phyloP scores from a whole-genome alignment of 331 rosid genomes.

The Quercus lobata region DNA sequence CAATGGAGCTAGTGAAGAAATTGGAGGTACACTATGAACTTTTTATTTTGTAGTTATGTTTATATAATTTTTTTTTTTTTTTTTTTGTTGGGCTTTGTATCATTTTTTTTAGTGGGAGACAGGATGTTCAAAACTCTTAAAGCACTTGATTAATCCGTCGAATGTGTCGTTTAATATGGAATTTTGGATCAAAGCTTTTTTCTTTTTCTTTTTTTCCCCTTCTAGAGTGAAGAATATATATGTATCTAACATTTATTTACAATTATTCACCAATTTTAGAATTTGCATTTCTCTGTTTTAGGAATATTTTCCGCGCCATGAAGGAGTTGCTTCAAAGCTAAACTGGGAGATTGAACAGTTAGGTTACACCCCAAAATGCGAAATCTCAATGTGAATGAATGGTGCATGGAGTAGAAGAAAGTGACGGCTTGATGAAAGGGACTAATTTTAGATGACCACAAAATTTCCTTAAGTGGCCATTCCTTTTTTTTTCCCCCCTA shows the following conservation, averaged over 20 bases:
- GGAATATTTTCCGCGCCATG: slow-evolving; percentile 90
- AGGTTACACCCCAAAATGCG: slow-evolving; percentile 38
- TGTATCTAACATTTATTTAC: background rate
- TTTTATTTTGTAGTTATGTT: background rate
- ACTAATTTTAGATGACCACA: slow-evolving; percentile 46
- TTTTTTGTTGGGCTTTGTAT: background rate
- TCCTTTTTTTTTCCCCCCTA: slow-evolving; percentile 22
- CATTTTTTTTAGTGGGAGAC: background rate
- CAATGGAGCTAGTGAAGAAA: slow-evolving; percentile 74
- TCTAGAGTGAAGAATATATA: background rate
- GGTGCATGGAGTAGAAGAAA: slow-evolving; percentile 9
- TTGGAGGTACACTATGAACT: slow-evolving; percentile 58
- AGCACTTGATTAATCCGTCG: too few species aligned
- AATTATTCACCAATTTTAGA: background rate
- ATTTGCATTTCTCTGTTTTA: slow-evolving; percentile 9
- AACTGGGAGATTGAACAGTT: slow-evolving; percentile 81
- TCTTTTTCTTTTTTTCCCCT: too few species aligned
- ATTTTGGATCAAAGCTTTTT: background rate
- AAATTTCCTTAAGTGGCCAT: slow-evolving; percentile 26
- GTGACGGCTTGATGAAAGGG: slow-evolving; percentile 21
- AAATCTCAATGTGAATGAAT: slow-evolving; percentile 43
- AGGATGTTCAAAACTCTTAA: too few species aligned
- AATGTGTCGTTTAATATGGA: too few species aligned
- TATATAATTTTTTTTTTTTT: background rate
- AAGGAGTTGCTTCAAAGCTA: slow-evolving; percentile 81